Conservation (phyloP, 169 alveolate species). For the Cytauxzoon felis region DNA sequence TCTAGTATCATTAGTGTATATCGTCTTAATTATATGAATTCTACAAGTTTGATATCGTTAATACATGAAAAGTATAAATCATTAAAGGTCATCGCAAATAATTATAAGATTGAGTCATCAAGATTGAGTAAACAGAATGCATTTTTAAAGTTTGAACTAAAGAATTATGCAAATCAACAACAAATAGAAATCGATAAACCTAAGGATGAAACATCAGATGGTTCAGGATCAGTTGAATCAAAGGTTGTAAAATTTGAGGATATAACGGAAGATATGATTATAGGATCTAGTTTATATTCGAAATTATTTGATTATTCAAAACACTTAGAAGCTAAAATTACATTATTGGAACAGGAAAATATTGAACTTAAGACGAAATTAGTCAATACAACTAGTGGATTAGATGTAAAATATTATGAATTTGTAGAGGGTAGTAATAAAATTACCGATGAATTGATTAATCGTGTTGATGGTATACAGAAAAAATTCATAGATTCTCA, state of each 20-base stretch:
- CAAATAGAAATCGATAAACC: background rate
- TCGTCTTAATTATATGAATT: background rate
- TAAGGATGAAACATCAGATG: background rate
- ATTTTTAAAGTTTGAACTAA: constrained; percentile 11
- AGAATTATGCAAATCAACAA: background rate
- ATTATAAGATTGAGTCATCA: background rate
- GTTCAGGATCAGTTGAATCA: background rate
- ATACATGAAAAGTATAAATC: constrained; percentile 4
- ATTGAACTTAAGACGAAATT: background rate
- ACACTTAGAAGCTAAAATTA: constrained; percentile 28
- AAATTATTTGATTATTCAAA: constrained; percentile 5
- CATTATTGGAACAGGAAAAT: constrained; percentile 36
- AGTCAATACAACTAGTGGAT: background rate
- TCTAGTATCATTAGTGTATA: too few species aligned
- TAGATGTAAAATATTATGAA: background rate
- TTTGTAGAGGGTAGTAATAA: background rate
- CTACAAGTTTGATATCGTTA: background rate
- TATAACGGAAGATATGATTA: constrained; percentile 39
- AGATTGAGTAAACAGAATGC: constrained; percentile 21
- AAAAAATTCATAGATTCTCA: too few species aligned
- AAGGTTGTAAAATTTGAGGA: constrained; percentile 21
- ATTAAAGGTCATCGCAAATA: background rate
- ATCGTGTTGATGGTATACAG: constrained; percentile 8
- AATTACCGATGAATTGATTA: background rate
- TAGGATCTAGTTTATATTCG: constrained; percentile 43